These are phyloP conservation scores for Hypoxylon sp. DNA, from an alignment of 2,329 filamentous ascomycete species.

Conservation along the genomic window DNA sequence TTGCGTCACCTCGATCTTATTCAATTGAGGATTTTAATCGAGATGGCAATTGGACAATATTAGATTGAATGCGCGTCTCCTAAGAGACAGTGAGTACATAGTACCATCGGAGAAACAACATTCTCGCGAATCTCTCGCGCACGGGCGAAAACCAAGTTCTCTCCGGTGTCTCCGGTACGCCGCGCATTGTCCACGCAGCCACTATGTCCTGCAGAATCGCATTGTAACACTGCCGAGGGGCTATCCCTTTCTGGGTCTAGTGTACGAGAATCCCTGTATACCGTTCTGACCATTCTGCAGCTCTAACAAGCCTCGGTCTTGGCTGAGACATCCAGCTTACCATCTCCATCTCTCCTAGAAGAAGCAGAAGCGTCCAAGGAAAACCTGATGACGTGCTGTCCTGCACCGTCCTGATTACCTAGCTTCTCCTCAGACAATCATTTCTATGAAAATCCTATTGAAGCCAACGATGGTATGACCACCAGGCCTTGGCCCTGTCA, in stretches of 20 bases:
- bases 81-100: background rate
- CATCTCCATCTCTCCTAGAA: background rate
- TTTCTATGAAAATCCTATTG: background rate
- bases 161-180: background rate
- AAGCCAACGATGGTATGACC: background rate
- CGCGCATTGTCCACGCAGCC: background rate
- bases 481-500: background rate
- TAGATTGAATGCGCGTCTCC: background rate
- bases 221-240: slow-evolving; percentile 9
- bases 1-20: background rate
- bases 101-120: background rate
- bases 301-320: background rate
- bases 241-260: slow-evolving; percentile 23
- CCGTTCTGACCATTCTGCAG: slow-evolving; percentile 9
- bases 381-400: background rate
- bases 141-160: background rate
- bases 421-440: background rate
- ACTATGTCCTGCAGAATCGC: background rate
- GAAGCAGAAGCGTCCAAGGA: background rate
- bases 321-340: background rate
- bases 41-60: background rate
- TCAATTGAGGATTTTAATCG: background rate
- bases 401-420: background rate
- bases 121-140: background rate
- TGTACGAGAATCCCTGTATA: slow-evolving; percentile 38